Evolutionary conservation across 2,329 filamentous ascomycete genomes (phyloP), one percentile per base, ranked within the genome.

Genomic region (Hypoxylon sp.): DNA sequence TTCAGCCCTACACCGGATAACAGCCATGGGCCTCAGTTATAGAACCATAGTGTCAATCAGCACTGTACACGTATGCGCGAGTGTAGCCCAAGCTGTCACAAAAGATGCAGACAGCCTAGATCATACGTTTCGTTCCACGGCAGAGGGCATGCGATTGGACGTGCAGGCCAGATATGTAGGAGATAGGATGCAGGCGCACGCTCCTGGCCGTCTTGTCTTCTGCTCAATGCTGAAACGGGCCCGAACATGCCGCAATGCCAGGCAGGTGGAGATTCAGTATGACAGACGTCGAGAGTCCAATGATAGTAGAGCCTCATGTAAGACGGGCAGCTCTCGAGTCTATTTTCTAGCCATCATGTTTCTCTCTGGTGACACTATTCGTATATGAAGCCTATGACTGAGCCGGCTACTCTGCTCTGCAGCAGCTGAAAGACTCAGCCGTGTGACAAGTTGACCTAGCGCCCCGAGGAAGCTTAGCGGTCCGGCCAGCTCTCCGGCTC

Each of bases 1-100:
- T 57, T 63, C 60, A 63, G 60, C 60, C 60, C 60, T 63, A 63
- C 17, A 38, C 41, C 31, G 21, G 26, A 33, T 31, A 17, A 18
- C 8, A 27, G 3, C n/a, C 35, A 24, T 41, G 3, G 3, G 20
- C 38, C 10, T 42, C 24, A n/a, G n/a, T n/a, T 5, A n/a, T 3
- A 10, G 37, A 40, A n/a, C 23, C 17, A 21, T 23, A 40, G 20
- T 40, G 37, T 40, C 13, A 23, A 40, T 20, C 37, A 40, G 23
- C 37, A 20, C 37, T 40, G 37, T 23, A 20, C 37, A 40, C 17
- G 37, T 23, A 33, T n/a, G 15, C n/a, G n/a, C n/a, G n/a, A 35
- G 31, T 35, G 17, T 42, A 26, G 13, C 50, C 26, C 18, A 46
- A 35, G 15, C 20, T 40, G 17, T 33, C 15, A 31, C 29, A 21